Base-by-base conservation (phyloP, 23 red algal genomes). In the Porphyridium purpureum region DNA sequence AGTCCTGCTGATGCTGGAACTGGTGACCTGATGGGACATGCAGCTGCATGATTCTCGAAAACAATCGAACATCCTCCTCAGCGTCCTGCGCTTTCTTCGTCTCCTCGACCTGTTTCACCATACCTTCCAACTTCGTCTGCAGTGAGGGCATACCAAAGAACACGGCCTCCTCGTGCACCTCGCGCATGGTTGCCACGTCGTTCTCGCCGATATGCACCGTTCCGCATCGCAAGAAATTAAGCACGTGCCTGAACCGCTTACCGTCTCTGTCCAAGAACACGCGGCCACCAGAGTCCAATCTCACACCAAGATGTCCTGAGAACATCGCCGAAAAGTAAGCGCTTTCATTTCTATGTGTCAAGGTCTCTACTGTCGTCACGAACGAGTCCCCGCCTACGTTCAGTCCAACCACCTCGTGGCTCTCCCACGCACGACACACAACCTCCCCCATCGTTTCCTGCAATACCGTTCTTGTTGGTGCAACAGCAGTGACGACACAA, bases 211-310 rank as follows among this genome's bases (percentile, higher is more conserved):
- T 38, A 74, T 74, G 69, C n/a, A 74, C 56, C 7, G 57, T 74
- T 4, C 57, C 57, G 17, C 29, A 50, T 19, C 71, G 27, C 30
- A 77, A 42, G 42, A 28, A 77, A 20, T 77, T 77, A 5, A 77
- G 62, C 27, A 77, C 55, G 44, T 49, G 33, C 4, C 64, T 23
- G 48, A 77, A 77, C 4, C 71, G 59, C n/a, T 33, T 32, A 4
- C 71, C 71, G 2, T 77, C 71, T 21, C 71, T 28, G 27, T 77
- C 71, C 15, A 77, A 55, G 63, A 77, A 77, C 25, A 66, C 44
- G 46, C 27, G 32, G 24, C 71, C 71, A 11, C 50, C 24, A 5
- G 24, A 35, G 51, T 77, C 71, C 62, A 21, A 57, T 20, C 14
- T 25, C 4, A 44, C 25, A 3, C 44, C 27, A 11, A 57, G 64